Base-by-base conservation (phyloP, 2,329 filamentous ascomycete species). In the Neopestalotiopsis clavispora region DNA sequence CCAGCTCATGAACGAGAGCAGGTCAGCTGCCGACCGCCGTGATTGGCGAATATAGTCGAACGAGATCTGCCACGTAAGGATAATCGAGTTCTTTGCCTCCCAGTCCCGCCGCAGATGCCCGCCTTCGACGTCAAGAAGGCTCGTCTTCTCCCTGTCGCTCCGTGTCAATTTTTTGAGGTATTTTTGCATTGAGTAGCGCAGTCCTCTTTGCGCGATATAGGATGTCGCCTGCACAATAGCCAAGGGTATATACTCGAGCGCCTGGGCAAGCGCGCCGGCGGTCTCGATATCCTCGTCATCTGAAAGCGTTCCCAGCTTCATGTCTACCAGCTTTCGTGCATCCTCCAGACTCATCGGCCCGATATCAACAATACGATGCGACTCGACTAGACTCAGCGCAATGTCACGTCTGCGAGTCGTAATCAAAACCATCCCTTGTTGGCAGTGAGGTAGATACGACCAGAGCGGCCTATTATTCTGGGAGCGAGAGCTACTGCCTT, bases 131-230 rank as follows among this genome's bases (percentile, higher is more conserved):
- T 77, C 65, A 1, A 81, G 69, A 13, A 59, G 57, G 5, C 57
- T 13, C 0, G 57, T 14, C 12, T n/a, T 59, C 30, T 28, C 12
- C 3, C 69, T 45, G 20, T 81, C 76, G 70, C 75, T 79, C 57
- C 77, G 70, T 4, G 71, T 72, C 68, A 84, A 80, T 1, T 79
- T 68, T 4, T 75, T 65, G 2, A 86, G 68, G 67, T 87, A 87
- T 20, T 75, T 70, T 17, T 71, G 52, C 0, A 81, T 70, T 0
- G 78, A 80, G 56, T 71, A 75, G 32, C 74, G 74, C 2, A 76
- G 77, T 12, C 63, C 67, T 52, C 74, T 71, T 58, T 58, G 52
- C 30, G 74, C 67, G 49, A 81, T 81, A 67, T 78, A 81, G 7
- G 77, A 75, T 6, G 76, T 75, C 1, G 79, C 79, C 68, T 81